Percentiles rank a stretch among this genome's conserved stretches.
These are phyloP conservation scores for Neurospora sp. DNA, from an alignment of 495 filamentous ascomycete species.

Conservation along the genomic window DNA sequence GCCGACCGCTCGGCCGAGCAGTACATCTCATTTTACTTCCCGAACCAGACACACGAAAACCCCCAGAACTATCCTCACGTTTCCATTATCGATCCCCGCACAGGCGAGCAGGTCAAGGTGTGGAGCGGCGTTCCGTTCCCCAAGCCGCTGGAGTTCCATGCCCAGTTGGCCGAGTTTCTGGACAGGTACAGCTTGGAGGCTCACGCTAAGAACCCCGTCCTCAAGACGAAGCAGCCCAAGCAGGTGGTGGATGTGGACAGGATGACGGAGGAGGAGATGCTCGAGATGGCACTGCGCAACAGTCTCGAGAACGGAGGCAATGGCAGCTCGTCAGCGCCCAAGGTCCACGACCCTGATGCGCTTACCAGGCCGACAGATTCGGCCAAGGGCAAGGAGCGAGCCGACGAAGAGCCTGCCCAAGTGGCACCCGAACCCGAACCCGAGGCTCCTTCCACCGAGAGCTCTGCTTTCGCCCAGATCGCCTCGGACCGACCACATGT, in stretches of 20 bases:
- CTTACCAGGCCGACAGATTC: slow-evolving; percentile 50
- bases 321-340: slow-evolving; percentile 12
- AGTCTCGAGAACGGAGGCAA: slow-evolving; percentile 44
- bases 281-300: slow-evolving; percentile 84
- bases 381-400: slow-evolving; percentile 58
- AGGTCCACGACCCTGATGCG: slow-evolving; percentile 66
- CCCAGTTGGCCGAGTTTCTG: slow-evolving; percentile 87
- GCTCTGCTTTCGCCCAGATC: slow-evolving; percentile 55
- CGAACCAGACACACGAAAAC: slow-evolving; percentile 56
- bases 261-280: slow-evolving; percentile 95
- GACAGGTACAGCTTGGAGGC: slow-evolving; percentile 85
- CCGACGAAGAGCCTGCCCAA: slow-evolving; percentile 4
- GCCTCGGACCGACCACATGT: slow-evolving; percentile 59
- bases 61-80: slow-evolving; percentile 80
- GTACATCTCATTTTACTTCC: slow-evolving; percentile 88
- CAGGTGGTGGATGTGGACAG: slow-evolving; percentile 62
- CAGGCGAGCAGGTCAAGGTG: slow-evolving; percentile 93
- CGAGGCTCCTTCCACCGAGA: slow-evolving; percentile 9
- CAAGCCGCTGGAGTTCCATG: slow-evolving; percentile 69
- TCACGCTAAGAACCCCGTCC: slow-evolving; percentile 85
- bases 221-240: slow-evolving; percentile 63
- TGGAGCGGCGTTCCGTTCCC: slow-evolving; percentile 82
- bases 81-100: slow-evolving; percentile 88
- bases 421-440: slow-evolving; percentile 4
- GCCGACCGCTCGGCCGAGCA: slow-evolving; percentile 61